phyloP scores from a whole-genome alignment of 164 flowering plant species.

The Magnolia sinica region DNA sequence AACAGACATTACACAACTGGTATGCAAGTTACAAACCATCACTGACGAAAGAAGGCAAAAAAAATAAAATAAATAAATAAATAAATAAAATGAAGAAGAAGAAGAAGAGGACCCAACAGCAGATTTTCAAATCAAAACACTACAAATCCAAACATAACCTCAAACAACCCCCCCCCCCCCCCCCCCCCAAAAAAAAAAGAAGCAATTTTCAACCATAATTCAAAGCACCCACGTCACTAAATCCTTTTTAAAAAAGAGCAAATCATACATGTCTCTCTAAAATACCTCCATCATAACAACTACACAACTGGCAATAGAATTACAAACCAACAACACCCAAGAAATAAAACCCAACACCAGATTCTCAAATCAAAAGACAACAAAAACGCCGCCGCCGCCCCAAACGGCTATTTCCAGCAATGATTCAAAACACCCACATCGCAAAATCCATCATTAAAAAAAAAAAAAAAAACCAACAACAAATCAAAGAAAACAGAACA shows the following conservation, averaged over 20 bases:
- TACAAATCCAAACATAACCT: background rate
- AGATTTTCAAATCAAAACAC: background rate
- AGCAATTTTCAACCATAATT: background rate
- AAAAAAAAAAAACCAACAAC: no score
- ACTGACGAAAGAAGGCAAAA: no score
- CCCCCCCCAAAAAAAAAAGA: no score
- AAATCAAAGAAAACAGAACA: background rate
- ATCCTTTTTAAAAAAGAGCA: background rate
- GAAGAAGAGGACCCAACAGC: no score
- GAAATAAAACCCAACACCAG: background rate
- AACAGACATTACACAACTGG: background rate
- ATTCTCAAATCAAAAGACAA: background rate
- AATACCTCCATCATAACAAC: background rate
- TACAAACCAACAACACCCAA: background rate
- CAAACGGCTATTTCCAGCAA: background rate
- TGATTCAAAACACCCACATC: slow-evolving; percentile 1
- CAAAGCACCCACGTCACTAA: background rate
- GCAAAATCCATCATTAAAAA: background rate
- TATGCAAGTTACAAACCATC: no score
- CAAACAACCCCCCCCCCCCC: background rate
- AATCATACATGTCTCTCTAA: background rate
- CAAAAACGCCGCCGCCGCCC: background rate
- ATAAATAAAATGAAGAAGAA: no score
- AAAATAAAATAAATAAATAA: no score
- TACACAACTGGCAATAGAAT: background rate